These are phyloP conservation scores for Papilionanthe hybrid DNA, from an alignment of 116 monocot species.

Conservation along the genomic window DNA sequence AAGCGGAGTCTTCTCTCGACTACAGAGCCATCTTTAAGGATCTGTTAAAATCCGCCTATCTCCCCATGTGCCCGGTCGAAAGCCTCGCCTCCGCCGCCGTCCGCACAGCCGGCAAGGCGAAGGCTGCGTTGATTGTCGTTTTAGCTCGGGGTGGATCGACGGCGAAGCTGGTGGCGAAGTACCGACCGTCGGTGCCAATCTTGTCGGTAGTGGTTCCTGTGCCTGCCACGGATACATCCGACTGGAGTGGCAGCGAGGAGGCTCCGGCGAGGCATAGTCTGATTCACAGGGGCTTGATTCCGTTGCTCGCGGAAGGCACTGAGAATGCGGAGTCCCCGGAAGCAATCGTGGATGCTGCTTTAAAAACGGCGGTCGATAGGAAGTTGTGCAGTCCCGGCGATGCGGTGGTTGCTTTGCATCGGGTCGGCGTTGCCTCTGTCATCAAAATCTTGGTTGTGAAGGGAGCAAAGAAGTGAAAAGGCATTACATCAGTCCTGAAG, in stretches of 20 bases:
- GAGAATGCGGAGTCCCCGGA: slow-evolving; percentile 79
- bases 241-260: slow-evolving; percentile 66
- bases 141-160: slow-evolving; percentile 78
- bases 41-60: not conserved
- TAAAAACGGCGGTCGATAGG: slow-evolving; percentile 41
- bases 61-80: slow-evolving; percentile 92
- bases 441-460: slow-evolving; percentile 72
- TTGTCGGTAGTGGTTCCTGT: slow-evolving; percentile 79
- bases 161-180: slow-evolving; percentile 75
- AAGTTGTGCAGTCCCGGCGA: slow-evolving; percentile 65
- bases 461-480: slow-evolving; percentile 4
- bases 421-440: slow-evolving; percentile 63
- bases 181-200: slow-evolving; percentile 73
- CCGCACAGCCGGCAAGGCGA: slow-evolving; percentile 63
- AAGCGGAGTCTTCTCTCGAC: no score
- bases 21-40: slow-evolving; percentile 42
- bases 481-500: no score
- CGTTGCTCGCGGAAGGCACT: slow-evolving; percentile 70
- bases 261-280: slow-evolving; percentile 64
- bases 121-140: slow-evolving; percentile 60
- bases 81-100: slow-evolving; percentile 83
- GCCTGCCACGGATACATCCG: slow-evolving; percentile 53
- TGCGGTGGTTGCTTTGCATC: slow-evolving; percentile 59
- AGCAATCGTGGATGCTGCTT: slow-evolving; percentile 56
- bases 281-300: slow-evolving; percentile 69